Percentiles rank a stretch among this genome's conserved stretches.
These are phyloP conservation scores for Nannochloris sp. DNA, from an alignment of 139 green algal genomes.

Conservation along the genomic window DNA sequence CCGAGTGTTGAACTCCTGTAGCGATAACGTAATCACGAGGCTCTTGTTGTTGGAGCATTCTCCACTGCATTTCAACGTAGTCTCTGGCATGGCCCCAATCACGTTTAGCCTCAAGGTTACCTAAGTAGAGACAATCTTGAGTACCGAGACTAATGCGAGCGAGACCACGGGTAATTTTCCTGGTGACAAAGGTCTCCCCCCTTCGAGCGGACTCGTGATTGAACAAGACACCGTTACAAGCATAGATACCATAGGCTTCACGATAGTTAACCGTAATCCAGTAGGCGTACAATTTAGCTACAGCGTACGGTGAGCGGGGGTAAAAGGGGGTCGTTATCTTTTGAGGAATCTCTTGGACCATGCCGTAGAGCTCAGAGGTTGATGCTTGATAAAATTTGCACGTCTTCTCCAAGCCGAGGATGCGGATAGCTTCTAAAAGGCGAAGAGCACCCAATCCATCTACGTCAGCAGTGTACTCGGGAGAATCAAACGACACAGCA, in stretches of 20 bases:
- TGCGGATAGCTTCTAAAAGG: constrained; percentile 59
- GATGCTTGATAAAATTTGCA: constrained; percentile 68
- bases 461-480: constrained; percentile 62
- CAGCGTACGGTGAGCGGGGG: constrained; percentile 68
- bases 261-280: constrained; percentile 71
- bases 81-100: constrained; percentile 77
- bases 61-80: constrained; percentile 72
- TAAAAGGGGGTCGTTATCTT: constrained; percentile 62
- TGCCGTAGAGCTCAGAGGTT: constrained; percentile 70
- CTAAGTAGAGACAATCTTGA: constrained; percentile 52
- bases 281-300: constrained; percentile 65
- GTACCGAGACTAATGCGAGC: constrained; percentile 48
- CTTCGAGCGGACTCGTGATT: constrained; percentile 73
- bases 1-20: constrained; percentile 44
- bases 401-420: constrained; percentile 31
- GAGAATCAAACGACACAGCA: constrained; percentile 63
- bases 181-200: constrained; percentile 74
- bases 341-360: constrained; percentile 65
- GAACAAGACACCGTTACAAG: constrained; percentile 77
- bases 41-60: constrained; percentile 68
- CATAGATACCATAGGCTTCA: constrained; percentile 68
- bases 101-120: constrained; percentile 70
- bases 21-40: constrained; percentile 67
- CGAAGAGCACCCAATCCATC: constrained; percentile 45
- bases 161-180: constrained; percentile 61